Conservation (phyloP, 345 rosid species). For the Zanthoxylum bungeanum region DNA sequence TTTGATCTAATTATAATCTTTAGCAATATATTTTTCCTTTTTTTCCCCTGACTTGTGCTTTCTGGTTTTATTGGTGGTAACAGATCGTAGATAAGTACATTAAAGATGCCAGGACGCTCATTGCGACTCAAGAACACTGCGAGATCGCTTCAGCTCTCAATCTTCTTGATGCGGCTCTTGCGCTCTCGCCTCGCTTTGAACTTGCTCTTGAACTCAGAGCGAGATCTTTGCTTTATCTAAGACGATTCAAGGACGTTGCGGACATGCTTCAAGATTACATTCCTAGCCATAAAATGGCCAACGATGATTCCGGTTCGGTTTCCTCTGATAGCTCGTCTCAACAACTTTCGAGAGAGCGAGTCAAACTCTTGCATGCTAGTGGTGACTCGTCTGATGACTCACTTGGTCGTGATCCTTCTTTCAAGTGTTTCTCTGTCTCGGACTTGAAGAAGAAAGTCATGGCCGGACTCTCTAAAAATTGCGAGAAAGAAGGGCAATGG, state of each 20-base stretch:
- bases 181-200: slow-evolving; percentile 72
- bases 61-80: not conserved
- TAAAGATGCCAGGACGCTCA: slow-evolving; percentile 64
- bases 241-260: slow-evolving; percentile 72
- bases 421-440: slow-evolving; percentile 84
- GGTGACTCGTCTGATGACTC: slow-evolving; percentile 32
- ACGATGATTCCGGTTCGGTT: slow-evolving; percentile 51
- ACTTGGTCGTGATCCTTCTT: slow-evolving; percentile 42
- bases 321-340: slow-evolving; percentile 56
- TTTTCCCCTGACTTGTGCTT: too few relatives aligned
- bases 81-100: slow-evolving; percentile 78
- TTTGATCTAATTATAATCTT: too few relatives aligned
- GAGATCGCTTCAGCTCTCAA: slow-evolving; percentile 62
- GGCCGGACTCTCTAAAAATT: slow-evolving; percentile 74
- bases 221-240: slow-evolving; percentile 57
- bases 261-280: slow-evolving; percentile 86
- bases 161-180: slow-evolving; percentile 76
- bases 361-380: slow-evolving; percentile 46
- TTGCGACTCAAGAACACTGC: slow-evolving; percentile 59
- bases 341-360: slow-evolving; percentile 47
- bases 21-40: too few relatives aligned
- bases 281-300: slow-evolving; percentile 61
- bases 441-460: slow-evolving; percentile 87
- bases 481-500: slow-evolving; percentile 88
- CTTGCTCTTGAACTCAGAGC: slow-evolving; percentile 79